Conservation (phyloP, 78 protist genomes). For the Dictyostelium citrinum region DNA sequence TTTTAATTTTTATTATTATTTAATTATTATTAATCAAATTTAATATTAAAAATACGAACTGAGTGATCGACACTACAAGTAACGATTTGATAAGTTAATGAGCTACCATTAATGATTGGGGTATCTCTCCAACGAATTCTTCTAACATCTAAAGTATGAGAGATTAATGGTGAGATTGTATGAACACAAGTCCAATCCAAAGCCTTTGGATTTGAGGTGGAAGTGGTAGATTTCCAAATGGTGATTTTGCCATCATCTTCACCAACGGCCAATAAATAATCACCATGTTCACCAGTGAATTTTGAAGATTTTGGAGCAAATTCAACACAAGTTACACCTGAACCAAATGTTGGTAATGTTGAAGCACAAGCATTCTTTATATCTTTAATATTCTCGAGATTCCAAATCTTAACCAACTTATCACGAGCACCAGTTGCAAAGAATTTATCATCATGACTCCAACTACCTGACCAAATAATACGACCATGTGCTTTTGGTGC, state of each 20-base stretch:
- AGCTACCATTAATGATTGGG: neutral
- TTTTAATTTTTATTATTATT: neutral
- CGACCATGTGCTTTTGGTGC: constrained; percentile 76
- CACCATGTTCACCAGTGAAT: neutral
- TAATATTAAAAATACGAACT: constrained; percentile 52
- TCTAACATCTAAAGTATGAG: constrained; percentile 49
- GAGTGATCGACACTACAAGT: constrained; percentile 31
- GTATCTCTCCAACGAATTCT: constrained; percentile 75
- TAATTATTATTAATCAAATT: neutral
- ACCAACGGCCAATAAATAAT: constrained; percentile 66
- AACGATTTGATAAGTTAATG: constrained; percentile 23
- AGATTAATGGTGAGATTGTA: neutral
- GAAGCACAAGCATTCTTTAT: neutral
- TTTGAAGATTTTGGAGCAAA: constrained; percentile 27
- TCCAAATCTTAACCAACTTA: constrained; percentile 59
- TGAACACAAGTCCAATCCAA: constrained; percentile 41
- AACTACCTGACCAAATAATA: constrained; percentile 77
- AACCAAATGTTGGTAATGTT: constrained; percentile 28
- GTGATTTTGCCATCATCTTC: constrained; percentile 81
- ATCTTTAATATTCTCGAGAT: neutral
- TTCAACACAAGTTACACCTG: constrained; percentile 76
- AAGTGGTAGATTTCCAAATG: constrained; percentile 33
- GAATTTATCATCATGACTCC: constrained; percentile 60
- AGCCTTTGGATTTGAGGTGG: neutral
- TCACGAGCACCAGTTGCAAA: constrained; percentile 84